Conservation (phyloP, 257 asterid genomes). For the Ilex asprella region DNA sequence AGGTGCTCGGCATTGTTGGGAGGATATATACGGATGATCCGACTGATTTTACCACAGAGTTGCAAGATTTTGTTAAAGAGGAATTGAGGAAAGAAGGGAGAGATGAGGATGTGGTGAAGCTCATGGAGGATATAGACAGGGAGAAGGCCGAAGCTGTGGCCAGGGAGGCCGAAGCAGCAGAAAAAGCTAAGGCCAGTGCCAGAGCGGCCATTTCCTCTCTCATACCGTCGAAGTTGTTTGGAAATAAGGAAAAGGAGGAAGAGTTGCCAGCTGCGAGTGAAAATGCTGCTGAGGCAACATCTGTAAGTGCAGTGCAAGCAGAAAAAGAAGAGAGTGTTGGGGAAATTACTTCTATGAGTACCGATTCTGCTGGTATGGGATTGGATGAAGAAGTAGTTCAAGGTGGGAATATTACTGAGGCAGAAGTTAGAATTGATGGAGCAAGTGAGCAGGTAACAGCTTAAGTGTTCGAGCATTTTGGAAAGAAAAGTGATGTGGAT, state of each 20-base stretch:
- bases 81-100: slow-evolving; percentile 59
- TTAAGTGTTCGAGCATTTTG: slow-evolving; percentile 15
- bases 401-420: slow-evolving; percentile 6
- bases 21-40: slow-evolving; percentile 75
- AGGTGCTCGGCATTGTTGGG: slow-evolving; percentile 64
- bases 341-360: slow-evolving; percentile 11
- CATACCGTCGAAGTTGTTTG: slow-evolving; percentile 59
- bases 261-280: slow-evolving; percentile 23
- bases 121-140: slow-evolving; percentile 56
- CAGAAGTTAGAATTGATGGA: slow-evolving; percentile 25
- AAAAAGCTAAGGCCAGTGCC: slow-evolving; percentile 63
- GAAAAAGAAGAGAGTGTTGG: slow-evolving; percentile 18
- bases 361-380: slow-evolving; percentile 13
- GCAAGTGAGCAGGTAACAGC: slow-evolving; percentile 28
- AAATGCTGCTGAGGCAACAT: slow-evolving; percentile 16
- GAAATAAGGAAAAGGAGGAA: slow-evolving; percentile 30
- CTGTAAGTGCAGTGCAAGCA: slow-evolving; percentile 10
- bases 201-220: slow-evolving; percentile 61
- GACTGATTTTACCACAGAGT: slow-evolving; percentile 67
- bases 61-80: slow-evolving; percentile 67
- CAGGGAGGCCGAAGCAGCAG: slow-evolving; percentile 72
- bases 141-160: slow-evolving; percentile 77
- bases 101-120: slow-evolving; percentile 65
- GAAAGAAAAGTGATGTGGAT: slow-evolving; percentile 1
- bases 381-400: slow-evolving; percentile 16